Conservation (phyloP, 208 protist species). For the Vickermania ingenoplastis region DNA sequence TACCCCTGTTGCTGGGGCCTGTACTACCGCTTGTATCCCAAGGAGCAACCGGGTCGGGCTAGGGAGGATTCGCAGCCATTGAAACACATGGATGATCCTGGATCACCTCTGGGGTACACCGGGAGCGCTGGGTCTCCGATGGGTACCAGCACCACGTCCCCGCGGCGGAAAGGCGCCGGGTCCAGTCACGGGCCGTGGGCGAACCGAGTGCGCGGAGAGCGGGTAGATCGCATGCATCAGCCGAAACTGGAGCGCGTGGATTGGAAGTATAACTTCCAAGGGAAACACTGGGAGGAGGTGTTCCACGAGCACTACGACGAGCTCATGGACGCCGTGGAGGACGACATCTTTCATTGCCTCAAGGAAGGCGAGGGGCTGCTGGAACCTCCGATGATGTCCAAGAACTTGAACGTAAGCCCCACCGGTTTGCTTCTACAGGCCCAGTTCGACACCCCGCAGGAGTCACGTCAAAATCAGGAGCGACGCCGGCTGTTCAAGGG, state of each 20-base stretch:
- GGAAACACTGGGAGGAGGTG: not conserved
- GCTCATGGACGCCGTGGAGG: not conserved
- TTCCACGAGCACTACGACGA: not conserved
- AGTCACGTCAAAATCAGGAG: not conserved
- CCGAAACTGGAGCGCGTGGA: not conserved
- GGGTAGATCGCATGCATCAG: not conserved
- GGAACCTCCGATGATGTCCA: not conserved
- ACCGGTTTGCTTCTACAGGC: not conserved
- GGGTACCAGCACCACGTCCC: not conserved
- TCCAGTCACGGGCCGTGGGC: not conserved
- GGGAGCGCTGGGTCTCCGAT: not conserved
- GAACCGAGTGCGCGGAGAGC: not conserved
- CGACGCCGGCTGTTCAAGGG: not conserved
- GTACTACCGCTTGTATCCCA: not conserved
- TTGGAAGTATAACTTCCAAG: not conserved
- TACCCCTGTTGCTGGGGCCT: not conserved
- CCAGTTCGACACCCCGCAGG: not conserved
- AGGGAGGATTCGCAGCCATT: too few species aligned
- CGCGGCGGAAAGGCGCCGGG: not conserved
- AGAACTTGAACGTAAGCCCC: not conserved
- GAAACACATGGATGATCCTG: too few species aligned
- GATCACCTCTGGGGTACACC: too few species aligned
- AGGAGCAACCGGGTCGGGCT: too few species aligned
- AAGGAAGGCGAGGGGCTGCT: not conserved
- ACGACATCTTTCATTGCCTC: not conserved